Base-by-base conservation (phyloP, 306 rosid species). In the Casuarina glauca region DNA sequence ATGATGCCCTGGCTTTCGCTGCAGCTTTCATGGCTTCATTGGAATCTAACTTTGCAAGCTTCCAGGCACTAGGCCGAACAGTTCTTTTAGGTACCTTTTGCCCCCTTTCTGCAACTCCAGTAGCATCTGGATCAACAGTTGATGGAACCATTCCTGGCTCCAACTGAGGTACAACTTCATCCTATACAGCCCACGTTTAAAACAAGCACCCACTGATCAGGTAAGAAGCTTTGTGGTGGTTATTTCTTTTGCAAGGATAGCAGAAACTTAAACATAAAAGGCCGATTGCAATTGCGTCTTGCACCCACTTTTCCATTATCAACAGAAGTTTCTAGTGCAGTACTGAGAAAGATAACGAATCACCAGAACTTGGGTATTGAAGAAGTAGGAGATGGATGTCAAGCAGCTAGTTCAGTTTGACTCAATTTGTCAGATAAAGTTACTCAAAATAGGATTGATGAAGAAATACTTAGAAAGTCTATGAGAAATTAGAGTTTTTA, bases 101-200 rank as follows among this genome's bases (percentile, higher is more conserved):
- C 62, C 87, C 96, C 81, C 93, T 83, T 78, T 95, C 98, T 55
- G 88, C 84, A 26, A 75, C 79, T 73, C 93, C 98, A 67, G 93
- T 81, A 45, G 97, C 97, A 80, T 95, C 98, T 42, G 98, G 98
- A 85, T 95, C 98, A 58, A 95, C 85, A 44, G 98, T 95, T 45
- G 98, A 95, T 12, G 97, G 98, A 46, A 91, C 81, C 98, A 91
- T 95, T 85, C 98, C 97, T 20, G 98, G 98, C 85, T 95, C 98
- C 91, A 95, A 86, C 84, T 95, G 98, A 79, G 98, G 98, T 73
- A 95, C 82, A 72, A 92, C 98, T 91, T 95, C 97, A 66, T 95
- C 97, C 98, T 95, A 82, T 83, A 32, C 62, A 70, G 80, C 49
- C 70, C 79, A 78, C 48, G 70, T 77, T 80, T 54, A 67, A 78